Evolutionary conservation across 2,329 filamentous ascomycete species (phyloP).

Genomic region (Nannizzia gypsea): DNA sequence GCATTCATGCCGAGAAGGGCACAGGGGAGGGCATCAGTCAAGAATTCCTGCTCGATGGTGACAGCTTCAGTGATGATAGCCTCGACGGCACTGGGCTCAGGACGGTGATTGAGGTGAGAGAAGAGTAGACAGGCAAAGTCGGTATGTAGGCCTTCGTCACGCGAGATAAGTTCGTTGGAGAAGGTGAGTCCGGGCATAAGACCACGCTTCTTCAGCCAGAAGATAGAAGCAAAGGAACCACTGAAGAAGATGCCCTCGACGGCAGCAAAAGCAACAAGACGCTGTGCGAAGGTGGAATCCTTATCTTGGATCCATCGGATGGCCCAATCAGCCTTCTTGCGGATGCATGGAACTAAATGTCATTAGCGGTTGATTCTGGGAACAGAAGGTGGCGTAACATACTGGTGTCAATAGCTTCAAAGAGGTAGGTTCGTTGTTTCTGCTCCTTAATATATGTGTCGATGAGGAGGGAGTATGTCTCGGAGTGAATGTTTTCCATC

Average conservation of each 20-base stretch:
- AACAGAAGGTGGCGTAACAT: slow-evolving; percentile 28
- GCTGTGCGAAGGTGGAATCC: slow-evolving; percentile 87
- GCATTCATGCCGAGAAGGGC: slow-evolving; percentile 96
- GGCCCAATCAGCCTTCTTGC: slow-evolving; percentile 98
- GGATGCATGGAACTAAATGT: slow-evolving; percentile 72
- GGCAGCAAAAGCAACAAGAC: slow-evolving; percentile 90
- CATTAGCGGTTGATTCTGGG: not conserved
- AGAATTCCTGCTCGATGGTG: slow-evolving; percentile 89
- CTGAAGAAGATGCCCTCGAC: slow-evolving; percentile 99
- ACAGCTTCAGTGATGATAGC: slow-evolving; percentile 93
- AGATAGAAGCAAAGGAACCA: slow-evolving; percentile 95
- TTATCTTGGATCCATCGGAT: slow-evolving; percentile 88
- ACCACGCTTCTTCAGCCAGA: slow-evolving; percentile 99
- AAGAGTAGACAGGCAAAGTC: slow-evolving; percentile 97
- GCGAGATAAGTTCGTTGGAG: slow-evolving; percentile 99
- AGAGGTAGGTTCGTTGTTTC: slow-evolving; percentile 83
- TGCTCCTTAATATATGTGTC: slow-evolving; percentile 99
- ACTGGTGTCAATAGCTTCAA: slow-evolving; percentile 98
- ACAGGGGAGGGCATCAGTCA: slow-evolving; percentile 87
- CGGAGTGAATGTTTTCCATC: slow-evolving; percentile 99
- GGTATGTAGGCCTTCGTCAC: slow-evolving; percentile 97
- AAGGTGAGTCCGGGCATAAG: slow-evolving; percentile 98
- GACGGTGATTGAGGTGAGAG: slow-evolving; percentile 91
- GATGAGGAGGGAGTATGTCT: slow-evolving; percentile 97
- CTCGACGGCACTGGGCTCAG: slow-evolving; percentile 66